phyloP scores from a whole-genome alignment of 1,139 yeast species.

The Arxiozyma telluris region DNA sequence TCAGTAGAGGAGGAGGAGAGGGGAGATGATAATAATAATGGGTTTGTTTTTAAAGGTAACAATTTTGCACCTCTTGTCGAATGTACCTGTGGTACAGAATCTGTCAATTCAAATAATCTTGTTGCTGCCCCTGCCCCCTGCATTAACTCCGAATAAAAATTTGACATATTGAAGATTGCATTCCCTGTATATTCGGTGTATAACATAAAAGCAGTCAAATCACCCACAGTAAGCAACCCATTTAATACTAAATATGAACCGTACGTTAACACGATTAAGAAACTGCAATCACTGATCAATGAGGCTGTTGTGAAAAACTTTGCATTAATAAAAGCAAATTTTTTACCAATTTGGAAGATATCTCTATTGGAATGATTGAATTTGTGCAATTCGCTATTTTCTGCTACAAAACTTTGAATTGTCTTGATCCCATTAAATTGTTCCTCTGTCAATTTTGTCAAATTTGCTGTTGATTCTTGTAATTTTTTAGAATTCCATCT shows the following conservation, averaged over 20 bases:
- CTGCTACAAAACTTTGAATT: slow-evolving; percentile 85
- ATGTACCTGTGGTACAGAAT: slow-evolving; percentile 59
- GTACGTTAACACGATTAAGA: slow-evolving; percentile 63
- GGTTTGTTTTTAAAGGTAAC: slow-evolving; percentile 10
- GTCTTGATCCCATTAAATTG: slow-evolving; percentile 79
- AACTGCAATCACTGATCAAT: slow-evolving; percentile 70
- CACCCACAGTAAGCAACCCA: slow-evolving; percentile 76
- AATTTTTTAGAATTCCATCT: slow-evolving; percentile 65
- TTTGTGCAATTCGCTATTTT: slow-evolving; percentile 51
- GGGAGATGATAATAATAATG: background rate
- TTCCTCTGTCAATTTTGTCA: slow-evolving; percentile 88
- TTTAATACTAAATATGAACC: slow-evolving; percentile 72
- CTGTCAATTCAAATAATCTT: slow-evolving; percentile 78
- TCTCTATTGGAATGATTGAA: slow-evolving; percentile 65
- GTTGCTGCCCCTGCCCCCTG: slow-evolving; percentile 97
- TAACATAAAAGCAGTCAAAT: slow-evolving; percentile 84
- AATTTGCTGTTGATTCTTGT: slow-evolving; percentile 77
- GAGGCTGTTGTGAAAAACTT: slow-evolving; percentile 72
- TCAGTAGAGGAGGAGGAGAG: background rate
- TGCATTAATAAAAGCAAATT: slow-evolving; percentile 72
- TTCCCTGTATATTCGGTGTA: slow-evolving; percentile 89
- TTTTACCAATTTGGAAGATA: slow-evolving; percentile 65
- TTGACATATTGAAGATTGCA: slow-evolving; percentile 82
- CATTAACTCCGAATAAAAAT: slow-evolving; percentile 88
- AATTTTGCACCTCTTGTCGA: slow-evolving; percentile 50